Percentiles rank a stretch among this genome's conserved stretches.
Conservation (phyloP, 352 stramenopile genomes). For the Globisporangium sylvaticum region DNA sequence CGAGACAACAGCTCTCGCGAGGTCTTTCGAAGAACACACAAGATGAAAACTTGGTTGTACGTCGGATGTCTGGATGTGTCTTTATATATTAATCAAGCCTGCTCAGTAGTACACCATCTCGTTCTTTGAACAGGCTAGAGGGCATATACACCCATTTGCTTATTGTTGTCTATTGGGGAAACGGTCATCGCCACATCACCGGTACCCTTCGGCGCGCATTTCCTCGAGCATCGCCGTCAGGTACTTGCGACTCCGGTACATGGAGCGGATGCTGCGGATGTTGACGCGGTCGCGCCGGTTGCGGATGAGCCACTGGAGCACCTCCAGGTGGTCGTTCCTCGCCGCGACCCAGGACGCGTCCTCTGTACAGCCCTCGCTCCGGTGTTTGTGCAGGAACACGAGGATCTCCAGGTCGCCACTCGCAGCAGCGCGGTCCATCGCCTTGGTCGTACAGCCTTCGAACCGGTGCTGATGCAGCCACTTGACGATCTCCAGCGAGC, state of each 20-base stretch:
- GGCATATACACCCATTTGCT: not conserved
- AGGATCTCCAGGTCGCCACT: conserved; percentile 4
- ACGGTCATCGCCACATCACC: not conserved
- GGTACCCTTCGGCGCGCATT: conserved; percentile 8
- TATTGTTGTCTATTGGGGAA: not conserved
- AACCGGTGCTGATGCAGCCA: conserved; percentile 5
- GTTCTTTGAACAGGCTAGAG: not conserved
- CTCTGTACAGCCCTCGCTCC: conserved; percentile 9
- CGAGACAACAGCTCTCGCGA: not conserved
- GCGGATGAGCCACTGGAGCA: conserved; percentile 14
- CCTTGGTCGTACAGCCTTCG: conserved; percentile 8
- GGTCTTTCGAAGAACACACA: not conserved
- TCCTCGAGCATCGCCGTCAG: conserved; percentile 9
- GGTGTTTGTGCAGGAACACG: conserved; percentile 9
- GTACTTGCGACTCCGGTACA: conserved; percentile 9
- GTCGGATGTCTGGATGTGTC: not conserved
- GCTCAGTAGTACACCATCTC: not conserved
- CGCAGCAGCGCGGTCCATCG: conserved; percentile 10
- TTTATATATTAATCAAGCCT: not conserved
- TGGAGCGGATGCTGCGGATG: conserved; percentile 13
- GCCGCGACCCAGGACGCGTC: conserved; percentile 10
- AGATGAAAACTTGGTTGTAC: not conserved
- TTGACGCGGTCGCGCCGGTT: conserved; percentile 11
- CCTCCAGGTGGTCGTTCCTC: conserved; percentile 11
- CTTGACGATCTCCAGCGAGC: conserved; percentile 7